Conservation (phyloP, 192 early-diverging fungal species). For the Coemansia sp. region DNA sequence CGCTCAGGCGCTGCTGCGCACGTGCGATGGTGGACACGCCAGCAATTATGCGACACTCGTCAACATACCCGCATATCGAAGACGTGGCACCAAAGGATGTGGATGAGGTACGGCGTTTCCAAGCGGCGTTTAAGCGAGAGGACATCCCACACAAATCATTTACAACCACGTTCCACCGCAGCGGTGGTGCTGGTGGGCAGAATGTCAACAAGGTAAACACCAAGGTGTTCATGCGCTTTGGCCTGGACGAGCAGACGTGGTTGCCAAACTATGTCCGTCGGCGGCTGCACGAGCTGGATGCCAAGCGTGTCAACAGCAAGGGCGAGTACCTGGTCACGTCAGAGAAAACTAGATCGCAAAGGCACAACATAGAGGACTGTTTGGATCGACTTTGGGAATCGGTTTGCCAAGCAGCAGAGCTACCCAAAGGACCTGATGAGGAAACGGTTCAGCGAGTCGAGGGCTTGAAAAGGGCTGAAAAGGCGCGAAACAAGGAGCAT, state of each 20-base stretch:
- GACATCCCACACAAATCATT: constrained; percentile 64
- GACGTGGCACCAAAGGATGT: constrained; percentile 43
- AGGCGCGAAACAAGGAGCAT: constrained; percentile 57
- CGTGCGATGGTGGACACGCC: not conserved
- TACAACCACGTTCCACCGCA: constrained; percentile 62
- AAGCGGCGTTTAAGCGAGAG: constrained; percentile 53
- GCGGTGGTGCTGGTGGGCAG: constrained; percentile 87
- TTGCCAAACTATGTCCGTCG: constrained; percentile 70
- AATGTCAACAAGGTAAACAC: constrained; percentile 95
- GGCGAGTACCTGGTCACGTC: constrained; percentile 78
- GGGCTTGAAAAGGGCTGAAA: constrained; percentile 59
- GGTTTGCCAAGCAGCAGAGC: constrained; percentile 60
- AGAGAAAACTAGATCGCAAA: constrained; percentile 72
- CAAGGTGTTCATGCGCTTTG: constrained; percentile 81
- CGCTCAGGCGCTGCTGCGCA: not conserved
- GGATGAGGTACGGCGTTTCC: constrained; percentile 55
- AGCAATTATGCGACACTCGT: not conserved
- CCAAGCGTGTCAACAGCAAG: constrained; percentile 62
- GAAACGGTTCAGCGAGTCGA: constrained; percentile 62
- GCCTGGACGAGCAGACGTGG: constrained; percentile 66
- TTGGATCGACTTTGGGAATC: constrained; percentile 66
- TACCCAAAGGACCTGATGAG: constrained; percentile 66
- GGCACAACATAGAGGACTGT: constrained; percentile 79
- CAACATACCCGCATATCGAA: constrained; percentile 8
- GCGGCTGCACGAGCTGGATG: constrained; percentile 58